These are phyloP conservation scores for Termitomyces titanicus DNA, from an alignment of 768 basidiomycete species.

Conservation along the genomic window DNA sequence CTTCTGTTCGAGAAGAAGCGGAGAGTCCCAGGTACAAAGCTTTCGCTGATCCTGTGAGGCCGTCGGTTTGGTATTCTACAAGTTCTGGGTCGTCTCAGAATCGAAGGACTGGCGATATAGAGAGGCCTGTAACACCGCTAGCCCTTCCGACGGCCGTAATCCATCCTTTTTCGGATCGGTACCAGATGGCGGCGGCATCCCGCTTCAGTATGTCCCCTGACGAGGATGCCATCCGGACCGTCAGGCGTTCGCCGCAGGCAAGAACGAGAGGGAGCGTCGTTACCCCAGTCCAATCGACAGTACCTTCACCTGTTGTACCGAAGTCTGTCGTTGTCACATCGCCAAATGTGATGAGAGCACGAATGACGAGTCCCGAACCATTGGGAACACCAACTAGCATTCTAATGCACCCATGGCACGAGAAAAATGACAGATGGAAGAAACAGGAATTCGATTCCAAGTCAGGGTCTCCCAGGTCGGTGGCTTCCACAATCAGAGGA, in stretches of 20 bases:
- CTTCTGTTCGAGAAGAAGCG: no score
- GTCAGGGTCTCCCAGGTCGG: conserved; percentile 1
- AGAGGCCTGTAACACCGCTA: not conserved
- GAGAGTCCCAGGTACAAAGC: no score
- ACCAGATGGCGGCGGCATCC: not conserved
- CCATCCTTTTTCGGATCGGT: conserved; percentile 11
- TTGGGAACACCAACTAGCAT: conserved; percentile 8
- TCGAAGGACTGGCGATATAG: not conserved
- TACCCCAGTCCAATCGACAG: no score
- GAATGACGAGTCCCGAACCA: not conserved
- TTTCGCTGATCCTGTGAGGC: not conserved
- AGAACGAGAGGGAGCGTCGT: not conserved
- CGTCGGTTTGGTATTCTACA: conserved; percentile 7
- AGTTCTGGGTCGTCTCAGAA: not conserved
- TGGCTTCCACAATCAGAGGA: not conserved
- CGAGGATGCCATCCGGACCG: conserved; percentile 1
- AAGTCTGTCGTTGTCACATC: not conserved
- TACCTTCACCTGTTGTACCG: no score
- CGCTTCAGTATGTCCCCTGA: not conserved
- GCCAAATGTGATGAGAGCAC: not conserved
- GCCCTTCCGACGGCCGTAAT: not conserved
- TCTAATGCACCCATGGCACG: conserved; percentile 15
- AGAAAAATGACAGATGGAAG: not conserved
- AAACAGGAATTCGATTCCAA: not conserved
- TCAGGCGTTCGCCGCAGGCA: not conserved